phyloP scores from a whole-genome alignment of 2,329 filamentous ascomycete genomes.

The Arthrobotrys megalospora region DNA sequence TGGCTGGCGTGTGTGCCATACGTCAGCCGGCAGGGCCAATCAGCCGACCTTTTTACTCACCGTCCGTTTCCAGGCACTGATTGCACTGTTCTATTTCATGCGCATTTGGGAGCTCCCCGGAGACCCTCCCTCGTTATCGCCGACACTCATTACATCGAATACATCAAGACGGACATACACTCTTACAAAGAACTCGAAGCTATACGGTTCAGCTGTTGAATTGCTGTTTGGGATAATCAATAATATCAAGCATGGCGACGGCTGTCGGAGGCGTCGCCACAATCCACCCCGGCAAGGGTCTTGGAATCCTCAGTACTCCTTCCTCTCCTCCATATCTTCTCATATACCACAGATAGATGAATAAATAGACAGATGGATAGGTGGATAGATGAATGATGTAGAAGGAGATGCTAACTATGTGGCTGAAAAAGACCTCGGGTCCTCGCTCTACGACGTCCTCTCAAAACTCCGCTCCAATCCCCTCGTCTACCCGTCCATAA shows the following conservation, averaged over 20 bases:
- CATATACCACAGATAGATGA: conserved; percentile 22
- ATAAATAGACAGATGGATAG: no score
- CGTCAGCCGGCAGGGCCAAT: conserved; percentile 39
- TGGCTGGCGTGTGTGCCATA: conserved; percentile 17
- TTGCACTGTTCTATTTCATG: background rate
- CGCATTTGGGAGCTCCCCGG: background rate
- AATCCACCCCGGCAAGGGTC: conserved; percentile 77
- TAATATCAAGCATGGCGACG: conserved; percentile 63
- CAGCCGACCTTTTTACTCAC: conserved; percentile 8
- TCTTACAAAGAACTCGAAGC: no score
- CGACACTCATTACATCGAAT: no score
- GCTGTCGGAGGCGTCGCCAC: conserved; percentile 69
- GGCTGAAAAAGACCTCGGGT: conserved; percentile 79
- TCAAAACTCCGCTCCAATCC: conserved; percentile 91
- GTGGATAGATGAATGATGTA: background rate
- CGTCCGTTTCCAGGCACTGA: background rate
- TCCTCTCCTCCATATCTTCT: conserved; percentile 41
- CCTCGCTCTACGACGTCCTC: conserved; percentile 90
- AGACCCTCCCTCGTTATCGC: background rate
- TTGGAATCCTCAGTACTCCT: conserved; percentile 74
- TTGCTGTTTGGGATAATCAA: background rate
- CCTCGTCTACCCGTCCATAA: conserved; percentile 81
- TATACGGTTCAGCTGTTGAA: no score
- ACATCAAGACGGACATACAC: no score
- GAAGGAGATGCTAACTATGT: conserved; percentile 18